Evolutionary conservation across 306 rosid genomes (phyloP), one percentile per base, ranked within the genome.

Genomic region (Rubus idaeus): DNA sequence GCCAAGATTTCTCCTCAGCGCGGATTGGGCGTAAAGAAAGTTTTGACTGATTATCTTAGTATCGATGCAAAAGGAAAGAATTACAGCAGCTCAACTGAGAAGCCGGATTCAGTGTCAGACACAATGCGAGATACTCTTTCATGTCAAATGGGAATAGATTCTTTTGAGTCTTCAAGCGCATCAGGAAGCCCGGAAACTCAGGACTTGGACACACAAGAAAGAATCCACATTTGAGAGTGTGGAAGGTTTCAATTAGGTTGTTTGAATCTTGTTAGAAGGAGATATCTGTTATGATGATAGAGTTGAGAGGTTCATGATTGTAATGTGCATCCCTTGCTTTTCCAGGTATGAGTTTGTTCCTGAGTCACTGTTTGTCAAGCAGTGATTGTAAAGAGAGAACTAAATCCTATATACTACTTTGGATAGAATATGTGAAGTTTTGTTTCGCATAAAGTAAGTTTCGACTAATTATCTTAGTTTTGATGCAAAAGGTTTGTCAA

Each of bases 381-480:
- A 40, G 70, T 57, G 75, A 55, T 52, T 73, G 82, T 77, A 73
- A 80, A 70, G 73, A 71, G 71, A 77, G 82, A 77, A 69, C 26
- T 37, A 39, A 39, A 56, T 45, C 20, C 52, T 60, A 35, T 16
- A 18, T 10, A 9, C 51, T 13, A 12, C 58, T 62, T 70, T 75
- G 86, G 79, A 71, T 64, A 41, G 47, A 46, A 47, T 68, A 30
- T 66, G 68, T 68, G 72, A 68, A 58, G 39, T 18, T 57, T 20
- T 42, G 46, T 80, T 71, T 5, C 42, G 94, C 0, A 93, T 73
- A 44, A 96, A 86, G 81, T 92, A 91, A 75, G 84, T 87, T 18
- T 78, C 91, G 85, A 96, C 98, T 1, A 96, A 92, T 83, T 91
- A 81, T 87, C 94, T 96, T 6, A 86, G 80, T 72, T 84, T 89